Conservation (phyloP, 2,329 filamentous ascomycete genomes). For the Trichoderma sp. region DNA sequence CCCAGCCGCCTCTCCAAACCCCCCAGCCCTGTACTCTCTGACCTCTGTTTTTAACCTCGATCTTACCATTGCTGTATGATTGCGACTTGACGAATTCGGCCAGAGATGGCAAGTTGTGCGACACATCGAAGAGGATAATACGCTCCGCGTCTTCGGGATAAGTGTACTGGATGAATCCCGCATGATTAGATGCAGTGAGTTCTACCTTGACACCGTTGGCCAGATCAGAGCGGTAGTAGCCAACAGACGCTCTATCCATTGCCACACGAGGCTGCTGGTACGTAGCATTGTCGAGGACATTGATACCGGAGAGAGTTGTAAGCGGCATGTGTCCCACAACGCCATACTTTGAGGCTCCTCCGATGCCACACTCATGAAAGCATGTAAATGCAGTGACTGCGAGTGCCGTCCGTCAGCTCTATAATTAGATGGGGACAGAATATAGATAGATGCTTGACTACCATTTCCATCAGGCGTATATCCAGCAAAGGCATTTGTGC, state of each 20-base stretch:
- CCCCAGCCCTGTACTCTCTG: conserved; percentile 50
- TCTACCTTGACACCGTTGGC: conserved; percentile 53
- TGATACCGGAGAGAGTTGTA: conserved; percentile 44
- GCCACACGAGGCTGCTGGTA: conserved; percentile 49
- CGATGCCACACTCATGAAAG: conserved; percentile 60
- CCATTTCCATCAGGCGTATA: conserved; percentile 46
- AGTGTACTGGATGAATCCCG: conserved; percentile 55
- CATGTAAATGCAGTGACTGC: conserved; percentile 52
- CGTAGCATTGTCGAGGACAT: conserved; percentile 51
- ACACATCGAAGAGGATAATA: conserved; percentile 50
- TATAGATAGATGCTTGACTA: neutral
- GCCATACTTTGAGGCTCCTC: conserved; percentile 62
- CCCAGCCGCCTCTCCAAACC: conserved; percentile 40
- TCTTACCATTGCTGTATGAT: conserved; percentile 46
- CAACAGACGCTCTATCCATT: conserved; percentile 51
- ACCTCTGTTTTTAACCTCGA: conserved; percentile 44
- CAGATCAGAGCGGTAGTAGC: conserved; percentile 56
- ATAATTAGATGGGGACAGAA: no score
- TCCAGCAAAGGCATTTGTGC: conserved; percentile 38
- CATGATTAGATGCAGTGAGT: conserved; percentile 52
- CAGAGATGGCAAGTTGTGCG: conserved; percentile 50
- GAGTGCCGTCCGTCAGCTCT: neutral
- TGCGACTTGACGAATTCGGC: conserved; percentile 43
- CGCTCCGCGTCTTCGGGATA: conserved; percentile 48
- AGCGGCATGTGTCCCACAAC: conserved; percentile 55